Evolutionary conservation across 2,329 filamentous ascomycete species (phyloP), one percentile per base, ranked within the genome.

Genomic region (Macrophomina tecta): DNA sequence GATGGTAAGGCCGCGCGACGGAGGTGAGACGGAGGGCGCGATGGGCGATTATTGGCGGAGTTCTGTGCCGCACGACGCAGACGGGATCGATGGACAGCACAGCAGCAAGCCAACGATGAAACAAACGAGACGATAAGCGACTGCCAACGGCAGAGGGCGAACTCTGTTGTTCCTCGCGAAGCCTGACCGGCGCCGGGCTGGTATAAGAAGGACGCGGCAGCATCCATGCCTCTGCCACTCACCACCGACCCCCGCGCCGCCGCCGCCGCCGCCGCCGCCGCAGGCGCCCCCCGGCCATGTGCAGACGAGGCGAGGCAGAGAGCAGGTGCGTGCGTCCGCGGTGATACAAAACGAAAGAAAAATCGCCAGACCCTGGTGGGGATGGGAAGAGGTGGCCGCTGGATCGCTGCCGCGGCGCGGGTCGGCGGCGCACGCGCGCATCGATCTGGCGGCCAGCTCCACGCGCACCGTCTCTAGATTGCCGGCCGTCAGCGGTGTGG

Each of bases 271-370:
- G 52, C 52, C 16, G 38, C 23, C 23, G 23, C 23, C 23, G 23
- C 23, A 23, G 23, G 23, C 55, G 42, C 38, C 38, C 53, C 56
- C 56, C 56, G 56, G 56, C 23, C 56, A 16, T 32, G 58, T 36
- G 58, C 58, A 49, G 58, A 49, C 58, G 58, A 48, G 58, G 58
- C 58, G 58, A 49, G 42, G 58, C 56, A 23, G 56, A 40, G 55
- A 45, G 55, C 55, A 23, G 23, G 56, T 61, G 40, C 56, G 56
- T 56, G 53, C 53, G 53, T 42, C 34, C 23, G 53, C 40, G 45
- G 58, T 62, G 58, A 34, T 62, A 62, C 58, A 62, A 62, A 62
- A 62, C 58, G 58, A 62, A 62, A 48, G 58, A 62, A 62, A 23
- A 62, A 62, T 48, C 28, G 58, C 58, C 58, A 62, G 58, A 45